A percentile compares a stretch with the other conserved stretches of the same genome.
Conservation (phyloP, 1,284 basidiomycete genomes). For the Xanthoconium separans region DNA sequence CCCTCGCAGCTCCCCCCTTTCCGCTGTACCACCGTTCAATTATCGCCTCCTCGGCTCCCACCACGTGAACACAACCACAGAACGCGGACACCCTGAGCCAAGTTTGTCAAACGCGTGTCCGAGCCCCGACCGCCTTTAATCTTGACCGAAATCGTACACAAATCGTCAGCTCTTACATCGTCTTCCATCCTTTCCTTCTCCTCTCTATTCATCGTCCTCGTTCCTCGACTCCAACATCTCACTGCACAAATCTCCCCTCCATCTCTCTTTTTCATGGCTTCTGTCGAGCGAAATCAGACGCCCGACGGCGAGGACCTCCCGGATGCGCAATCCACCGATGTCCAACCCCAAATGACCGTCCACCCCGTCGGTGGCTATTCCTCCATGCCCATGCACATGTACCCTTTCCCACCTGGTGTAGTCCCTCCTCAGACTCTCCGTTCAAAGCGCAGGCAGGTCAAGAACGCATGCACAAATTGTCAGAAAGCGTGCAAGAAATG, state of each 20-base stretch:
- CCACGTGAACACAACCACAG: conserved; percentile 33
- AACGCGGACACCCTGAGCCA: conserved; percentile 34
- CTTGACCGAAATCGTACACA: conserved; percentile 33
- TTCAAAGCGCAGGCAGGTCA: conserved; percentile 83
- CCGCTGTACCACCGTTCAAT: conserved; percentile 19
- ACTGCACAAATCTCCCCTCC: conserved; percentile 7
- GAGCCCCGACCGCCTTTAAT: conserved; percentile 34
- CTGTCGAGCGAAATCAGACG: conserved; percentile 38
- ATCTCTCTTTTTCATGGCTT: conserved; percentile 28
- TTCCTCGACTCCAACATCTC: neutral
- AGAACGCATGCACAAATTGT: conserved; percentile 88
- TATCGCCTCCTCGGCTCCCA: conserved; percentile 33
- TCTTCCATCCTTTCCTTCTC: conserved; percentile 14
- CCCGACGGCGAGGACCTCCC: conserved; percentile 37
- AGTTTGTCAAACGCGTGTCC: conserved; percentile 38
- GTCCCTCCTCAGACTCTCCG: conserved; percentile 48
- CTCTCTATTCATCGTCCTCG: conserved; percentile 10
- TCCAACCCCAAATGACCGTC: conserved; percentile 50
- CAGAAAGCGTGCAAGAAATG: conserved; percentile 92
- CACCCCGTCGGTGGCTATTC: conserved; percentile 51
- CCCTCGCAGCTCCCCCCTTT: conserved; percentile 12
- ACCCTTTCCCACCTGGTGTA: conserved; percentile 56
- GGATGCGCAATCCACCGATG: conserved; percentile 38
- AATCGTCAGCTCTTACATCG: conserved; percentile 28
- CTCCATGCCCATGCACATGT: conserved; percentile 62